Base-by-base conservation (phyloP, 202 grass and related monocot genomes). In the Eragrostis tef region DNA sequence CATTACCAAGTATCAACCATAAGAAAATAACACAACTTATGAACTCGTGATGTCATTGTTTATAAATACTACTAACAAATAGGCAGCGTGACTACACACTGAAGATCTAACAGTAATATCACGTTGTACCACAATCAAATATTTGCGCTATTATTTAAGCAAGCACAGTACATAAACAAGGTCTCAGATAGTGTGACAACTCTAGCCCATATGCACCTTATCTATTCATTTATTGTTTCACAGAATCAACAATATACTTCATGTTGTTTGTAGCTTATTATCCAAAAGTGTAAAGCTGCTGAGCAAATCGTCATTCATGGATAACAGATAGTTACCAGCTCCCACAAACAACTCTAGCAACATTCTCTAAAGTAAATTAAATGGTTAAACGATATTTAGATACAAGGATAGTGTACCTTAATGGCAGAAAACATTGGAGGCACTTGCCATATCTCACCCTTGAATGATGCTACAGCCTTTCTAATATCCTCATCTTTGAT, bases 351-450 rank as follows among this genome's bases (percentile, higher is more conserved):
- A 78, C 46, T 78, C 22, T 64, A 85, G 36, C 46, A 76, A 20
- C 34, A 48, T 54, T 64, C 45, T 70, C 53, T 39, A 56, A 47
- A 84, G 54, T n/a, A 82, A 78, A 24, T 42, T 2, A 68, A 15
- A 34, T 25, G 19, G 1, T 11, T 2, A 70, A 63, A 60, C 7
- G 13, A 71, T 20, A 12, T 75, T 51, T 46, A 75, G 31, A 44
- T n/a, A 79, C 29, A 59, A 78, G 46, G 61, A 86, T 80, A 42
- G 9, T 52, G 15, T 72, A 98, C 94, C 94, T 98, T 98, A 80
- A 98, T 93, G 56, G 94, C 94, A 86, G 92, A 98, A 90, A 98
- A 98, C 92, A 98, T 98, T 0, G 92, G 94, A 86, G 94, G 94
- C 68, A 98, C 94, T 85, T 98, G 94, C 94, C 90, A 98, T 86